Evolutionary conservation across 805 yeast genomes (phyloP).

Genomic region (Komagataella pseudopastoris): DNA sequence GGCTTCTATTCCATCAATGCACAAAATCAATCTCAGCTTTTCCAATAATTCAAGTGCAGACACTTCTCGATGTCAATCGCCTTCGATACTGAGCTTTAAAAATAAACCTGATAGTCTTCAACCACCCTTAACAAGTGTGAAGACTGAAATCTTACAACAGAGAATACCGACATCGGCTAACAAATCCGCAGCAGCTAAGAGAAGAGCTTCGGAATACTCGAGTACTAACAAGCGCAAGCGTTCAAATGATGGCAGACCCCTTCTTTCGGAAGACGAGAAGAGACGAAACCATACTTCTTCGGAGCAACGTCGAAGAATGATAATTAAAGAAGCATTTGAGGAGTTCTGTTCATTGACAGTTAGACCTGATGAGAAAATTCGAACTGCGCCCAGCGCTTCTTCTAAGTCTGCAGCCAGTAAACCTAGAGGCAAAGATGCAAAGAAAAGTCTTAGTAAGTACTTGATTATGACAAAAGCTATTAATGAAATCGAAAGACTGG

Average conservation of each 20-base stretch:
- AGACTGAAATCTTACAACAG: neutral
- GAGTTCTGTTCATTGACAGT: conserved; percentile 14
- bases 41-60: neutral
- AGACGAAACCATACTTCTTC: conserved; percentile 21
- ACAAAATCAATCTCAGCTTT: neutral
- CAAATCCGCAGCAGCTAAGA: neutral
- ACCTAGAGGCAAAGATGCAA: conserved; percentile 3
- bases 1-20: conserved; percentile 1
- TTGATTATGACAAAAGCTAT: conserved; percentile 14
- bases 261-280: conserved; percentile 19
- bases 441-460: conserved; percentile 11
- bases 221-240: neutral
- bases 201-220: neutral
- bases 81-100: neutral
- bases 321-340: conserved; percentile 23
- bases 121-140: neutral
- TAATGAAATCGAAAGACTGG: conserved; percentile 14
- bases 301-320: conserved; percentile 23
- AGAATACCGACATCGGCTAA: neutral
- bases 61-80: neutral
- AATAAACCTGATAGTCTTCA: neutral
- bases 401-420: conserved; percentile 1
- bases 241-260: neutral
- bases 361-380: conserved; percentile 4
- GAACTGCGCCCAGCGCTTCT: neutral